phyloP scores from a whole-genome alignment of 371 early-diverging fungal genomes.

The Apophysomyces elegans region DNA sequence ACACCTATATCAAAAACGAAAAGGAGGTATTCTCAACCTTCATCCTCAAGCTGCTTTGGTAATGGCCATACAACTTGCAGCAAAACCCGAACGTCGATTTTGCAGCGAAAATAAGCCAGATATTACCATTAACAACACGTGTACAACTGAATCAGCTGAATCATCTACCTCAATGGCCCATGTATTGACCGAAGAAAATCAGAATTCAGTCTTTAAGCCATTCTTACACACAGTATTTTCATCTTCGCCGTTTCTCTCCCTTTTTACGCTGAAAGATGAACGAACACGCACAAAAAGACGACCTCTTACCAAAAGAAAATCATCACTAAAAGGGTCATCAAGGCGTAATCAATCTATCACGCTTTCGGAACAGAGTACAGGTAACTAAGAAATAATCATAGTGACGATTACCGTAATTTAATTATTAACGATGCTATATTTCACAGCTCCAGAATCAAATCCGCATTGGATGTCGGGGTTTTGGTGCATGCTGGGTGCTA shows the following conservation, averaged over 20 bases:
- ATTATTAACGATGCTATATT: background rate
- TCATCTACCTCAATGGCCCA: background rate
- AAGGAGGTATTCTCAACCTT: slow-evolving; percentile 43
- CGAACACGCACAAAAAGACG: background rate
- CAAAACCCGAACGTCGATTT: slow-evolving; percentile 36
- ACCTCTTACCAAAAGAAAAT: slow-evolving; percentile 1
- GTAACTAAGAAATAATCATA: background rate
- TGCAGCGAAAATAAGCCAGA: slow-evolving; percentile 18
- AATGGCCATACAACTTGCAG: slow-evolving; percentile 53
- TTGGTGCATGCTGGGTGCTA: slow-evolving; percentile 4
- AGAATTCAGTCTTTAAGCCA: slow-evolving; percentile 23
- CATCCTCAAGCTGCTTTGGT: slow-evolving; percentile 51
- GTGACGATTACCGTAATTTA: background rate
- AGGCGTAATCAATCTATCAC: background rate
- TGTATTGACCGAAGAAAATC: slow-evolving; percentile 1
- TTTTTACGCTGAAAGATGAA: slow-evolving; percentile 17
- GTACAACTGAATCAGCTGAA: background rate
- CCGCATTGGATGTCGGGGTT: slow-evolving; percentile 3
- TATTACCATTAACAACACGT: background rate
- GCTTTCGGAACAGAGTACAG: background rate
- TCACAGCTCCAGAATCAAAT: background rate
- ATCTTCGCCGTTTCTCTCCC: slow-evolving; percentile 24
- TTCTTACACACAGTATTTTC: slow-evolving; percentile 44
- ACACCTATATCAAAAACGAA: slow-evolving; percentile 6
- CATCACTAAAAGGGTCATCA: background rate